Base-by-base conservation (phyloP, 768 basidiomycete species). In the Russula emetica region DNA sequence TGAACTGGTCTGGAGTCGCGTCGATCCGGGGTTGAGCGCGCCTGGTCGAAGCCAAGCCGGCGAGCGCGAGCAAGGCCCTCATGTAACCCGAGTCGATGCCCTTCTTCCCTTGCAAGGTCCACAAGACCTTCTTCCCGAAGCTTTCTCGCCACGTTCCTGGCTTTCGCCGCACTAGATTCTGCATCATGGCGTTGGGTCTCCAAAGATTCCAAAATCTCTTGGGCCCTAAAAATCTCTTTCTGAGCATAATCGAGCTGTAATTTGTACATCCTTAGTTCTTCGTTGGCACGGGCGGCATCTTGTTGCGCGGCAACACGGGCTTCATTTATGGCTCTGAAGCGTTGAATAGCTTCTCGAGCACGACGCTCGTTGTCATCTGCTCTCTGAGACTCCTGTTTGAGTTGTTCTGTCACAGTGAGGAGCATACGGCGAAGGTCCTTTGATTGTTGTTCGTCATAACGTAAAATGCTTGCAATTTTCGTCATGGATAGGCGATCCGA, bases 211-310 rank as follows among this genome's bases (percentile, higher is more conserved):
- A 85, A 77, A 5, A 82, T 75, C 4, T 78, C 76, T 64, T 86
- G 84, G 0, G 85, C 85, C 40, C 78, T 77, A 26, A 74, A 70
- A 45, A 86, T 84, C 69, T 86, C 84, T 74, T 76, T 76, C 67
- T 86, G 84, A 18, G 86, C 85, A 38, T 79, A 74, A 20, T 83
- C 80, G 30, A 85, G 72, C 75, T 85, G 83, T 1, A 81, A 55
- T 70, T 83, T 85, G 70, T 85, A 87, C 58, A 85, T 58, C 54
- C 75, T 73, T 52, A 86, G 69, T 65, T 87, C 85, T 36, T 83
- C 78, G 55, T 76, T 76, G 13, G 75, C 72, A 34, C 70, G 71
- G 13, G 66, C 51, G 2, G 73, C 71, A 20, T 73, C 72, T 50
- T 75, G 70, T 67, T 70, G 73, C 57, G 67, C 76, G 66, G 63